phyloP scores from a whole-genome alignment of 2,329 filamentous ascomycete species.

The Fusarium udum region DNA sequence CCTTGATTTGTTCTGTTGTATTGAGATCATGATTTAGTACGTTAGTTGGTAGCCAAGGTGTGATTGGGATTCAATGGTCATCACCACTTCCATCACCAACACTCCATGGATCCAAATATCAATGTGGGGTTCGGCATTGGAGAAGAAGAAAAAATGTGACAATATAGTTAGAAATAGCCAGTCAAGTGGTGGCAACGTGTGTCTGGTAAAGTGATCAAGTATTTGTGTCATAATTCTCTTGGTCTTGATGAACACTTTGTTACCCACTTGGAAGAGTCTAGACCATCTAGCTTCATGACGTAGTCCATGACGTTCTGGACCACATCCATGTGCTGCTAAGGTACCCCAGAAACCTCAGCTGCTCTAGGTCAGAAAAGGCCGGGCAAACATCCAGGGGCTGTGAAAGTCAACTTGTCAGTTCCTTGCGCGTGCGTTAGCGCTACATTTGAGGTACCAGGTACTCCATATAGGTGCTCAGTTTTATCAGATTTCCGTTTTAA shows the following conservation, averaged over 20 bases:
- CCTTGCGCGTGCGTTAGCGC: background rate
- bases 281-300: constrained; percentile 26
- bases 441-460: background rate
- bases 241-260: background rate
- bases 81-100: background rate
- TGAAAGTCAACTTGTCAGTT: background rate
- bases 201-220: background rate
- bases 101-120: background rate
- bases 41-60: background rate
- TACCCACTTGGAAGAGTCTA: background rate
- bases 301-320: constrained; percentile 9
- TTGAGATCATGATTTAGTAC: background rate
- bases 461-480: background rate
- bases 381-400: background rate
- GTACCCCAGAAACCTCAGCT: constrained; percentile 2
- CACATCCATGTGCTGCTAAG: background rate
- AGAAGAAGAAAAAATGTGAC: background rate
- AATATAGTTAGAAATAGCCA: background rate
- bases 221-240: background rate
- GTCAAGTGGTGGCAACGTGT: no score
- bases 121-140: background rate
- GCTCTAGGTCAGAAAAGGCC: background rate
- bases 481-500: background rate
- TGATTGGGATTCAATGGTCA: background rate
- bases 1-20: background rate